A percentile compares a stretch with the other conserved stretches of the same genome.
phyloP scores from a whole-genome alignment of 2,329 filamentous ascomycete genomes.

The Sarocladium kiliense region DNA sequence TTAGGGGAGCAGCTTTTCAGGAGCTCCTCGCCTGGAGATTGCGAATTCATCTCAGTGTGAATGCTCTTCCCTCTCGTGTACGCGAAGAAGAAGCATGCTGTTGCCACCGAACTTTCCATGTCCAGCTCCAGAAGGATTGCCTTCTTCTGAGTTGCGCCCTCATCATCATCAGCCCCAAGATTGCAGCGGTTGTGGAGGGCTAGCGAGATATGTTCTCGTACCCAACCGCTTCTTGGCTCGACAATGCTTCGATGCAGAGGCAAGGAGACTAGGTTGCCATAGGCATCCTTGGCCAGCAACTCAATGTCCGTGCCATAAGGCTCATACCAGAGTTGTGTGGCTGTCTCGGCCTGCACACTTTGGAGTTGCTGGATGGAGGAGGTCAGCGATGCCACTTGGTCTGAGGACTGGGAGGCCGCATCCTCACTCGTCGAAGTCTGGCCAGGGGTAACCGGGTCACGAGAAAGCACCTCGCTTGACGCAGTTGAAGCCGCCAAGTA shows the following conservation, averaged over 20 bases:
- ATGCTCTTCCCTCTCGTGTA: background rate
- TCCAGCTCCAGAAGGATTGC: background rate
- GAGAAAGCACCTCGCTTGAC: background rate
- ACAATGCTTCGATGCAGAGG: background rate
- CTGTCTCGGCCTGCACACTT: background rate
- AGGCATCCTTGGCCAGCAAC: background rate
- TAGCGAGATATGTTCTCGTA: background rate
- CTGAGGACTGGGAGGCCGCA: background rate
- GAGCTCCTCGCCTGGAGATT: background rate
- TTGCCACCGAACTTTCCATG: background rate
- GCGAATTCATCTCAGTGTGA: too few relatives aligned
- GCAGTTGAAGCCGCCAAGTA: background rate
- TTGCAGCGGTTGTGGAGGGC: background rate
- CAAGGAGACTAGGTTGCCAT: background rate
- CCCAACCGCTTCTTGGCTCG: background rate
- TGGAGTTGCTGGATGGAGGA: background rate
- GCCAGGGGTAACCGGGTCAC: background rate
- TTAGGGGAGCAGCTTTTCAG: background rate
- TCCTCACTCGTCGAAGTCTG: too few relatives aligned
- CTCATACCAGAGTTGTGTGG: background rate
- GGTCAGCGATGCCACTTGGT: background rate
- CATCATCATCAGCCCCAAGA: background rate
- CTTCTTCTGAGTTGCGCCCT: background rate
- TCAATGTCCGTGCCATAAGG: background rate
- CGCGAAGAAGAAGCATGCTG: background rate